Percentiles rank a stretch among this genome's conserved stretches.
Evolutionary conservation across 257 asterid species (phyloP).

Genomic region (Jaltomata sinuosa): DNA sequence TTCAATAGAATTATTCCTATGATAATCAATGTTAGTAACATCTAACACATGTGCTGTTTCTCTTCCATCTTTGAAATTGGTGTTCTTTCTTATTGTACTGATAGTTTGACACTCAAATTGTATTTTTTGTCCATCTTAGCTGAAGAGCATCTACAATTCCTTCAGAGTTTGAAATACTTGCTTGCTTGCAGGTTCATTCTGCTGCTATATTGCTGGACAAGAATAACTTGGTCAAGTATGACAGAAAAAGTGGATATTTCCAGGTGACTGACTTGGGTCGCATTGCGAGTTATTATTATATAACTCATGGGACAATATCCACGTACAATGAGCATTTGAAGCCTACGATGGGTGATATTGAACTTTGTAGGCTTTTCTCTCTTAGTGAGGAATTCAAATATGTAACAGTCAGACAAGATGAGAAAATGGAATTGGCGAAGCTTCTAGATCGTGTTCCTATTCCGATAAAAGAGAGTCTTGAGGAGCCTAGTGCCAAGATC

Average conservation of each 20-base stretch:
- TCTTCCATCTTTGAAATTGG: background rate
- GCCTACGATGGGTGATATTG: constrained; percentile 42
- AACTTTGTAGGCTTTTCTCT: constrained; percentile 36
- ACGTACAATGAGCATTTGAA: constrained; percentile 35
- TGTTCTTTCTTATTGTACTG: background rate
- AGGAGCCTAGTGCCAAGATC: constrained; percentile 45
- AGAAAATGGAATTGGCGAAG: constrained; percentile 36
- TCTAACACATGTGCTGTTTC: background rate
- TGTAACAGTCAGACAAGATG: constrained; percentile 37
- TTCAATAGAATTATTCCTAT: background rate
- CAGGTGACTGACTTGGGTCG: constrained; percentile 45
- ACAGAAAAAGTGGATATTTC: constrained; percentile 38
- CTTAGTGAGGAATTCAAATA: constrained; percentile 40
- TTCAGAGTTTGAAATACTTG: background rate
- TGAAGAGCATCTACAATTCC: background rate
- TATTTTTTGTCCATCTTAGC: background rate
- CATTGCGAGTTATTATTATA: constrained; percentile 36
- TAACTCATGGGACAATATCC: constrained; percentile 39
- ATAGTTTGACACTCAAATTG: background rate
- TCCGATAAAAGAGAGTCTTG: constrained; percentile 35
- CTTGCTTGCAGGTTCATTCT: constrained; percentile 29
- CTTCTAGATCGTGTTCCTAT: constrained; percentile 34
- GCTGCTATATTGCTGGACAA: constrained; percentile 38
- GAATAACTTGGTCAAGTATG: constrained; percentile 30
- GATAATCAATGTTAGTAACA: background rate